Percentiles rank a stretch among this genome's conserved stretches.
Evolutionary conservation across 768 basidiomycete genomes (phyloP).

Genomic region (Amanita jacksonii): DNA sequence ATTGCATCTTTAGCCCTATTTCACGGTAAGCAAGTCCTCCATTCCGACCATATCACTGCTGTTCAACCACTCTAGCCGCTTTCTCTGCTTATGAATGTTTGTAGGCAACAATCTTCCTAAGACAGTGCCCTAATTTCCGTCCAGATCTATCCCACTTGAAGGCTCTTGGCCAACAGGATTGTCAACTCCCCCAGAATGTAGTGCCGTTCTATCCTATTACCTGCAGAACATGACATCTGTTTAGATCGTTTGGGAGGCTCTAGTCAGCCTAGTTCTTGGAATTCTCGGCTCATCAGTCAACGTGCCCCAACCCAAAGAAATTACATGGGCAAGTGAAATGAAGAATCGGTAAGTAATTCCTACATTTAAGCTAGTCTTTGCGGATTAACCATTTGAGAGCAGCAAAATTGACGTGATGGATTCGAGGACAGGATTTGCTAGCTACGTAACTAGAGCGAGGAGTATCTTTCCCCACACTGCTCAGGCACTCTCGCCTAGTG

Average conservation of each 20-base stretch:
- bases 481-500: too few relatives aligned
- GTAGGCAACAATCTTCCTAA: slow-evolving; percentile 16
- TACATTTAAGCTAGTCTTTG: slow-evolving; percentile 6
- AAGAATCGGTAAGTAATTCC: slow-evolving; percentile 48
- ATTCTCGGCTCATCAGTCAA: slow-evolving; percentile 66
- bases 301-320: slow-evolving; percentile 62
- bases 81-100: slow-evolving; percentile 76
- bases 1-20: slow-evolving; percentile 38
- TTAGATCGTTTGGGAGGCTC: slow-evolving; percentile 61
- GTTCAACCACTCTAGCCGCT: slow-evolving; percentile 46
- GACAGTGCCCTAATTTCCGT: slow-evolving; percentile 4
- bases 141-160: slow-evolving; percentile 71
- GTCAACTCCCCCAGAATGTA: slow-evolving; percentile 56
- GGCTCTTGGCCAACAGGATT: slow-evolving; percentile 63
- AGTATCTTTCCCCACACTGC: slow-evolving; percentile 26
- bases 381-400: slow-evolving; percentile 5
- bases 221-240: not conserved
- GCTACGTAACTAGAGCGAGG: slow-evolving; percentile 50
- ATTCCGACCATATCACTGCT: slow-evolving; percentile 6
- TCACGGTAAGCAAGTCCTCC: slow-evolving; percentile 36
- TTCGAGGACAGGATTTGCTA: slow-evolving; percentile 53
- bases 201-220: slow-evolving; percentile 9
- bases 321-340: slow-evolving; percentile 90
- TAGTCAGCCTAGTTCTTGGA: slow-evolving; percentile 56
- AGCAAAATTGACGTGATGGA: slow-evolving; percentile 75